These are phyloP conservation scores for Phytopythium aichiense DNA, from an alignment of 352 stramenopile genomes.

Conservation along the genomic window DNA sequence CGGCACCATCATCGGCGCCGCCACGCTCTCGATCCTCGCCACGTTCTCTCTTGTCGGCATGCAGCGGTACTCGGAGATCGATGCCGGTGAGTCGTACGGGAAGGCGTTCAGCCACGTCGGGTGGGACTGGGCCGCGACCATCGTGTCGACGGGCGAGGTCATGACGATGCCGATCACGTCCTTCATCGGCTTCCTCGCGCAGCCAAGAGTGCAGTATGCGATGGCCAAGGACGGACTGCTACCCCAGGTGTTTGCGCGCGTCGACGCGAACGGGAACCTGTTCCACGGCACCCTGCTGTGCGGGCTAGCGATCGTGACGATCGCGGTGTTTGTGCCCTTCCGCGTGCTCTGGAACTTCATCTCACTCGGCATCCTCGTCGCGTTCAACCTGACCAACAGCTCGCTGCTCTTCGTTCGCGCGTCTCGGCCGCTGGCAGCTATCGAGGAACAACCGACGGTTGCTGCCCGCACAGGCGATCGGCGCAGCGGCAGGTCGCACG, in stretches of 20 bases:
- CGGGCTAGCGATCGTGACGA: slow-evolving; percentile 39
- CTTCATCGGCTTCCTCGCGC: slow-evolving; percentile 93
- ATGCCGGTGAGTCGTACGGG: slow-evolving; percentile 59
- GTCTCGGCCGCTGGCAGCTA: slow-evolving; percentile 11
- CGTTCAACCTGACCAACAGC: slow-evolving; percentile 89
- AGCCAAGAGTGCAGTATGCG: slow-evolving; percentile 89
- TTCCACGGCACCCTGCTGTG: slow-evolving; percentile 65
- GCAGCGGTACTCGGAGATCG: slow-evolving; percentile 85
- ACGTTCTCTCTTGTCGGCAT: slow-evolving; percentile 92
- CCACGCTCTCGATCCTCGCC: slow-evolving; percentile 77
- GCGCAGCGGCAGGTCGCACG: slow-evolving; percentile 15
- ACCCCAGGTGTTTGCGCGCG: slow-evolving; percentile 73
- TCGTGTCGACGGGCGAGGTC: slow-evolving; percentile 90
- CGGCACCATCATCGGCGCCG: slow-evolving; percentile 83
- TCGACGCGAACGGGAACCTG: slow-evolving; percentile 70
- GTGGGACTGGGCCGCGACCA: slow-evolving; percentile 64
- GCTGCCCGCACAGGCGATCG: neutral
- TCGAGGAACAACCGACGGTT: neutral
- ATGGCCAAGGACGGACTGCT: slow-evolving; percentile 94
- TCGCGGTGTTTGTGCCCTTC: slow-evolving; percentile 83
- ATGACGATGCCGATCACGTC: slow-evolving; percentile 95
- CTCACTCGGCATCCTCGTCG: slow-evolving; percentile 85
- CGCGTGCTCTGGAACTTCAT: slow-evolving; percentile 88
- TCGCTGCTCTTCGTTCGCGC: slow-evolving; percentile 72
- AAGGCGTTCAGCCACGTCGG: slow-evolving; percentile 69